Conservation (phyloP, 176 grass and related monocot species). For the Aegilops longissima region DNA sequence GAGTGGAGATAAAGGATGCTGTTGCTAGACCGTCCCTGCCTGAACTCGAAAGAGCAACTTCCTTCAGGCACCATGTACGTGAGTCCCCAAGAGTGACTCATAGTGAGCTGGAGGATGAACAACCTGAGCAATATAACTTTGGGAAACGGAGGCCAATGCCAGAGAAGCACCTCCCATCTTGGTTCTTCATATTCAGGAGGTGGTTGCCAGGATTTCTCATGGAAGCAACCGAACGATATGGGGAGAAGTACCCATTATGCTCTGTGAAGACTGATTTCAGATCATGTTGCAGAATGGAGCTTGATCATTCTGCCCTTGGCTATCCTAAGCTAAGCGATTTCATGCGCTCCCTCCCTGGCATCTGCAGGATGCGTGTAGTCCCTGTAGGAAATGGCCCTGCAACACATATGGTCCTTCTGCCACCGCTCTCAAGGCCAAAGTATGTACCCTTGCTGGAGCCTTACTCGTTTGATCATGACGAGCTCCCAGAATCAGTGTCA, state of each 20-base stretch:
- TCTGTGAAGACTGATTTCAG: constrained; percentile 66
- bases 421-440: constrained; percentile 39
- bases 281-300: constrained; percentile 60
- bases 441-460: constrained; percentile 54
- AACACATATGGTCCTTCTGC: constrained; percentile 63
- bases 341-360: constrained; percentile 58
- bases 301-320: constrained; percentile 53
- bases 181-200: constrained; percentile 64
- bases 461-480: constrained; percentile 37
- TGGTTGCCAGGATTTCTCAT: constrained; percentile 62
- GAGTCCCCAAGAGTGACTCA: constrained; percentile 24
- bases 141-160: constrained; percentile 39
- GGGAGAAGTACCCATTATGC: constrained; percentile 55
- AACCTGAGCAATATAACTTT: constrained; percentile 29
- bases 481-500: constrained; percentile 50
- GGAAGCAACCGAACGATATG: constrained; percentile 34
- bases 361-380: constrained; percentile 60
- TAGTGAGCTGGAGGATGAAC: constrained; percentile 34
- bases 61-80: constrained; percentile 18
- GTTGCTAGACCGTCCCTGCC: constrained; percentile 47
- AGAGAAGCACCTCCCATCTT: constrained; percentile 61
- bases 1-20: constrained; percentile 67
- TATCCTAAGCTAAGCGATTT: constrained; percentile 71
- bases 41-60: constrained; percentile 25
- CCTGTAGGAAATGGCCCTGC: constrained; percentile 55